Evolutionary conservation across 768 basidiomycete species (phyloP).

Genomic region (Erythrobasidium yunnanense): DNA sequence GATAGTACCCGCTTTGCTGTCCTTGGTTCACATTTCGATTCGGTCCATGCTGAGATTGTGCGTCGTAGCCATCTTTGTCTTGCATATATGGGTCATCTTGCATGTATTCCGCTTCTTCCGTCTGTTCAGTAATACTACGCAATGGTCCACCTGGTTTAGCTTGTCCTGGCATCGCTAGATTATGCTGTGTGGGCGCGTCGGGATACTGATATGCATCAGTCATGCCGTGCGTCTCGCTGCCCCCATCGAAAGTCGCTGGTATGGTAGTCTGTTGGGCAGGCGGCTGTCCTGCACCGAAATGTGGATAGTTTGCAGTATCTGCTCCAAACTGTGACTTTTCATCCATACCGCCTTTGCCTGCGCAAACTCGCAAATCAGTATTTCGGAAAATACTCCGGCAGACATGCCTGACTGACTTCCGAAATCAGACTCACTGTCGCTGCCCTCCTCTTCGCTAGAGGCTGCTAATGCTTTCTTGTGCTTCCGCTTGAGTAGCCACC

Average conservation of each 20-base stretch:
- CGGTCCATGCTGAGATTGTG: background rate
- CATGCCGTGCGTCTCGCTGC: background rate
- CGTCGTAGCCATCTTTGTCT: background rate
- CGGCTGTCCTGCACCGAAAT: slow-evolving; percentile 5
- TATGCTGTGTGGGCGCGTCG: background rate
- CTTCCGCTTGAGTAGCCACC: slow-evolving; percentile 9
- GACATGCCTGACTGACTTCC: background rate
- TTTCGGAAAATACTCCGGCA: background rate
- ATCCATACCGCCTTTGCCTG: background rate
- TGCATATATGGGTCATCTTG: background rate
- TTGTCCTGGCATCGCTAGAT: background rate
- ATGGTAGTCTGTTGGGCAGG: background rate
- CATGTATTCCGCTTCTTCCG: background rate
- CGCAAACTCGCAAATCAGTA: background rate
- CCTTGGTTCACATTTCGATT: background rate
- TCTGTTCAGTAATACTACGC: slow-evolving; percentile 1
- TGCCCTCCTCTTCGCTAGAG: background rate
- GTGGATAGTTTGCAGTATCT: background rate
- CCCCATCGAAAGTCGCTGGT: background rate
- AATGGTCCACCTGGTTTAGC: background rate
- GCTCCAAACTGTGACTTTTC: background rate
- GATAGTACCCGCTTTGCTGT: background rate
- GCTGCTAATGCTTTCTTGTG: background rate
- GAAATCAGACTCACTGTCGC: background rate
- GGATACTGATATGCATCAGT: background rate